phyloP scores from a whole-genome alignment of 345 rosid species.

The sweet orange (Citrus sinensis) region DNA sequence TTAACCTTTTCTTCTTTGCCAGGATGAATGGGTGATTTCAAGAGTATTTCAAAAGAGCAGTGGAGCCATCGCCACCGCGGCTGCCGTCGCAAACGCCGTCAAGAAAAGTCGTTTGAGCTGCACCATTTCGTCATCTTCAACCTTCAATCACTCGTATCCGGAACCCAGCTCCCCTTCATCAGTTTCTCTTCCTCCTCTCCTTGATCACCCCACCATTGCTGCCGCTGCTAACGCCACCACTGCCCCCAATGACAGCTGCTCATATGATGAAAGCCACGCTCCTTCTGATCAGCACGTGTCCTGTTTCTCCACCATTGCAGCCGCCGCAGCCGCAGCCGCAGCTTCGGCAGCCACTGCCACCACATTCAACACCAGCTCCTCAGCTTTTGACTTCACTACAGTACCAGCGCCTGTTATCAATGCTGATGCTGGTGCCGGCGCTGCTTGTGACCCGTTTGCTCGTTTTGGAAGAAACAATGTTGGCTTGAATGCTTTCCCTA shows the following conservation, averaged over 20 bases:
- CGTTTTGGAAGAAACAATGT: constrained; percentile 26
- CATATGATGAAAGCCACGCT: constrained; percentile 48
- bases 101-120: constrained; percentile 43
- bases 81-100: background rate
- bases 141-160: constrained; percentile 23
- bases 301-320: constrained; percentile 97
- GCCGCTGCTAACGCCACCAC: constrained; percentile 18
- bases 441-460: constrained; percentile 4
- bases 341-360: constrained; percentile 45
- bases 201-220: constrained; percentile 22
- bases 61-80: constrained; percentile 16
- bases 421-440: background rate
- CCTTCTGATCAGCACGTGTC: constrained; percentile 91
- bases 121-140: constrained; percentile 11
- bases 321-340: constrained; percentile 51
- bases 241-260: constrained; percentile 43
- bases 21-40: constrained; percentile 98
- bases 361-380: constrained; percentile 10
- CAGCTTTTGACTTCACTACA: constrained; percentile 25
- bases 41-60: constrained; percentile 73
- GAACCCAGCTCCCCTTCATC: constrained; percentile 74
- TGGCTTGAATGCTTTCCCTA: constrained; percentile 48
- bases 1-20: background rate
- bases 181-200: constrained; percentile 77
- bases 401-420: constrained; percentile 19